Conservation (phyloP, 176 grass and related monocot species). For the Coix lacrymajobi region DNA sequence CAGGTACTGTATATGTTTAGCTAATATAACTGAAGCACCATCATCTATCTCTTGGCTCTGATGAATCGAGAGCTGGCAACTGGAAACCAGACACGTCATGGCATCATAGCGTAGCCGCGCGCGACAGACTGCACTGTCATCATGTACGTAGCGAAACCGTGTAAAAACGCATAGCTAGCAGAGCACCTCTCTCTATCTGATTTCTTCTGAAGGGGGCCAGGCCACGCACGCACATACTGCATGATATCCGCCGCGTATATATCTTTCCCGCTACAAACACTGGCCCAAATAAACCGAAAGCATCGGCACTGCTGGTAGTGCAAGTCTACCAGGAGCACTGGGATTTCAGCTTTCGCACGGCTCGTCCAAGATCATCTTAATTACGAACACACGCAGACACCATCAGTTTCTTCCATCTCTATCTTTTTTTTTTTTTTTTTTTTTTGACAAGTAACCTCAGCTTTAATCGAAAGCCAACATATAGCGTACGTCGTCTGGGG, state of each 20-base stretch:
- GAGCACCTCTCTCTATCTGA: not conserved
- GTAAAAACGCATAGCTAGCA: not conserved
- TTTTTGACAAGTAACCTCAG: not conserved
- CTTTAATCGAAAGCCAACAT: not conserved
- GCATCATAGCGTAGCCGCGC: no score
- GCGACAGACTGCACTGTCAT: no score
- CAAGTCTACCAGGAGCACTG: slow-evolving; percentile 13
- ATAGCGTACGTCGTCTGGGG: not conserved
- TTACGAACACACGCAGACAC: not conserved
- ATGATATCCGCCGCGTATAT: not conserved
- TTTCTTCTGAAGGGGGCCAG: no score
- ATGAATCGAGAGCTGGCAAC: no score
- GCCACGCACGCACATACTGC: not conserved
- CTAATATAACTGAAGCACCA: no score
- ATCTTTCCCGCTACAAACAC: not conserved
- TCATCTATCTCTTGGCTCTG: no score
- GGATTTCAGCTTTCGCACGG: not conserved
- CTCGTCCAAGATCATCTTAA: not conserved
- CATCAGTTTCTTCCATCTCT: not conserved
- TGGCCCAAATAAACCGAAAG: slow-evolving; percentile 1
- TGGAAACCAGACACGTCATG: no score
- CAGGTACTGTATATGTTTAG: no score
- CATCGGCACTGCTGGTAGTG: slow-evolving; percentile 12
- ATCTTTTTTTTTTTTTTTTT: not conserved
- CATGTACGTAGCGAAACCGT: no score